Conservation (phyloP, 495 filamentous ascomycete genomes). For the Venustampulla echinocandica region DNA sequence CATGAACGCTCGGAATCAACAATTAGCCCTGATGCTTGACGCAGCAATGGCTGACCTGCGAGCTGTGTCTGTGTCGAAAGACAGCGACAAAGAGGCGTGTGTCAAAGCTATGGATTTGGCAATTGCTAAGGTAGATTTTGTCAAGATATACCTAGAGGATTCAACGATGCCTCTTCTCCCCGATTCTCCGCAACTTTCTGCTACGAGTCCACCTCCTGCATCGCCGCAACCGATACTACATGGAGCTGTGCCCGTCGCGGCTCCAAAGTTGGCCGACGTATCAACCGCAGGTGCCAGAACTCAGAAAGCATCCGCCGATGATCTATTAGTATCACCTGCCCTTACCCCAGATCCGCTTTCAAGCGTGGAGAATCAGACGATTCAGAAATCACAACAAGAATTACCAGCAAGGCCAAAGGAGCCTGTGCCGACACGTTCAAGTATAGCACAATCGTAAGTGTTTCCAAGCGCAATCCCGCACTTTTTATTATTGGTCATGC, state of each 20-base stretch:
- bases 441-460: conserved; percentile 58
- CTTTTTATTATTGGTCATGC: neutral
- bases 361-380: conserved; percentile 15
- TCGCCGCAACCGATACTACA: neutral
- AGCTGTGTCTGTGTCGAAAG: conserved; percentile 27
- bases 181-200: neutral
- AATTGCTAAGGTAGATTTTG: conserved; percentile 65
- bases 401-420: conserved; percentile 18
- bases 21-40: conserved; percentile 64
- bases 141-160: conserved; percentile 70
- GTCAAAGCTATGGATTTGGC: conserved; percentile 52
- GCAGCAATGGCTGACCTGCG: conserved; percentile 61
- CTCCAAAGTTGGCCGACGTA: too few relatives aligned
- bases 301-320: too few relatives aligned
- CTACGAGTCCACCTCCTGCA: neutral
- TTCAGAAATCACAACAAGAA: conserved; percentile 45
- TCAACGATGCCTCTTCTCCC: conserved; percentile 19
- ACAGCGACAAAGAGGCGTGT: conserved; percentile 29
- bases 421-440: conserved; percentile 51
- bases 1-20: conserved; percentile 62
- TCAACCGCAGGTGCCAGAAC: too few relatives aligned
- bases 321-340: too few relatives aligned
- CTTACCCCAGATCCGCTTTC: too few relatives aligned
- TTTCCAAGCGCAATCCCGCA: neutral
- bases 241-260: too few relatives aligned